Percentiles rank a stretch among this genome's conserved stretches.
phyloP scores from a whole-genome alignment of 306 rosid species.

The Senna tora region DNA sequence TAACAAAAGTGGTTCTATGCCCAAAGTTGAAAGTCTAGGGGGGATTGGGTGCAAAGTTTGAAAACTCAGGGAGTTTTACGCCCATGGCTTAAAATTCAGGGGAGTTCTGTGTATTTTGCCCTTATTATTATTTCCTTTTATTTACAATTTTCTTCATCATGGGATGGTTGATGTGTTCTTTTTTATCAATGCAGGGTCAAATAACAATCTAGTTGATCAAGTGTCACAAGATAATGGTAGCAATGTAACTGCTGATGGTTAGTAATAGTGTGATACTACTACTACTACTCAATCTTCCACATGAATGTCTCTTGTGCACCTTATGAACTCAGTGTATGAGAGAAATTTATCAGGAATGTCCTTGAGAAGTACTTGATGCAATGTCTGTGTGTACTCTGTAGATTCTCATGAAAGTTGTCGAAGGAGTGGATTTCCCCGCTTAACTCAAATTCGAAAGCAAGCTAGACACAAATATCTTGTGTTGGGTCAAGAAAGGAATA shows the following conservation, averaged over 20 bases:
- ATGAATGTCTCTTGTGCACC: constrained; percentile 15
- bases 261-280: no score
- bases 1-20: no score
- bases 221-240: constrained; percentile 14
- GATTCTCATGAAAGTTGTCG: constrained; percentile 21
- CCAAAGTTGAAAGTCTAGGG: no score
- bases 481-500: neutral
- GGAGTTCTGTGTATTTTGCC: no score
- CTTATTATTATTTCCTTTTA: neutral
- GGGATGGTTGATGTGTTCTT: constrained; percentile 26
- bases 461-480: constrained; percentile 36
- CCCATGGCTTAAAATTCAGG: no score
- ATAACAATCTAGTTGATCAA: constrained; percentile 22
- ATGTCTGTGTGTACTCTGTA: neutral
- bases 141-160: neutral
- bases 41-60: no score
- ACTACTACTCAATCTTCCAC: constrained; percentile 11
- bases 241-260: constrained; percentile 31
- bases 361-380: constrained; percentile 27
- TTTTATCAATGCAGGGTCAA: constrained; percentile 20
- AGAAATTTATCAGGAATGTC: constrained; percentile 23
- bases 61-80: no score
- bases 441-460: constrained; percentile 42
- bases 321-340: constrained; percentile 1
- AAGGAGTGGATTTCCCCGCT: constrained; percentile 19